phyloP scores from a whole-genome alignment of 495 filamentous ascomycete genomes.

The Penicillium waksmanii region DNA sequence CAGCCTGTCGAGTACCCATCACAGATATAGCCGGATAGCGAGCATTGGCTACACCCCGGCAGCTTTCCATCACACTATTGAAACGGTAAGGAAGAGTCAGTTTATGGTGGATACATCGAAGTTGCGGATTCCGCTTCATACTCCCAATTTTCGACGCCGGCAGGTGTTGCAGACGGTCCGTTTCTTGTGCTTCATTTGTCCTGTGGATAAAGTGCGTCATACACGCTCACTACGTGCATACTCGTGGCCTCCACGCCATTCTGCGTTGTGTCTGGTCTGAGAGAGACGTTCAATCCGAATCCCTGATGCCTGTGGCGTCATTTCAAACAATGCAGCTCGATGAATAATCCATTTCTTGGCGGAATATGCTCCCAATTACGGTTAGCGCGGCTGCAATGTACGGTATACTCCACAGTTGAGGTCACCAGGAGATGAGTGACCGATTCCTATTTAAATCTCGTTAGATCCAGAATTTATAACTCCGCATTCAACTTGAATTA shows the following conservation, averaged over 20 bases:
- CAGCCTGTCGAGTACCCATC: neutral
- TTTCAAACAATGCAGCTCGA: neutral
- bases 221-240: neutral
- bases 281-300: neutral
- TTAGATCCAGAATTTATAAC: too few relatives aligned
- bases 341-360: neutral
- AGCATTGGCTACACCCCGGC: neutral
- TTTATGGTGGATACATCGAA: neutral
- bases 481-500: neutral
- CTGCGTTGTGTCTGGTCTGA: neutral
- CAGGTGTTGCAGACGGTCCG: neutral
- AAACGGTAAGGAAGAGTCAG: neutral
- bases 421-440: too few relatives aligned
- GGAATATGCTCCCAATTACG: neutral
- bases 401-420: neutral
- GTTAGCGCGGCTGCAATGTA: neutral
- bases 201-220: neutral
- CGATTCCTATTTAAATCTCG: too few relatives aligned
- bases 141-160: neutral
- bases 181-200: neutral
- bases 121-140: neutral
- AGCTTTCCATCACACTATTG: neutral
- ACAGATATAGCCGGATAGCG: neutral
- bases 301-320: neutral
- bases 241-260: neutral